Conservation (phyloP, 2,329 filamentous ascomycete species). For the Drechslera avenae region DNA sequence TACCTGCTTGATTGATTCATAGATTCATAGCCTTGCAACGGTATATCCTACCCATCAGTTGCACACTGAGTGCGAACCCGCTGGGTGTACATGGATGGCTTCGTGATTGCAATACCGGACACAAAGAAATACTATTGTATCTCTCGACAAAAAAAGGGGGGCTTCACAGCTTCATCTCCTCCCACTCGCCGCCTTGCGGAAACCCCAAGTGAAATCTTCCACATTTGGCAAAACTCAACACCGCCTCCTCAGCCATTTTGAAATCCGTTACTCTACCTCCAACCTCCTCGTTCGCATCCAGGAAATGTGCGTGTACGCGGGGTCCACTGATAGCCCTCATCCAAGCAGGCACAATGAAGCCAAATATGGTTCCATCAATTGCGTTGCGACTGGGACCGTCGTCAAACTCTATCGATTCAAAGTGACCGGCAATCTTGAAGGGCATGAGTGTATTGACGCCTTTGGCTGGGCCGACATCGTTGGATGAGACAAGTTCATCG, state of each 20-base stretch:
- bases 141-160: no score
- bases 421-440: constrained; percentile 46
- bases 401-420: constrained; percentile 41
- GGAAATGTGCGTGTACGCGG: constrained; percentile 47
- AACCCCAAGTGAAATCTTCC: constrained; percentile 52
- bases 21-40: no score
- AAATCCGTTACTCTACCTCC: constrained; percentile 49
- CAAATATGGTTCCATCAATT: constrained; percentile 49
- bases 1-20: no score
- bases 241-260: constrained; percentile 41
- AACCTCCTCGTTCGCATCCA: constrained; percentile 32
- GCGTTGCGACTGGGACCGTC: constrained; percentile 28
- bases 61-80: no score
- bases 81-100: no score
- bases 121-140: no score
- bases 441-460: constrained; percentile 49
- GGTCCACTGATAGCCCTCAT: constrained; percentile 50
- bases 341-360: constrained; percentile 49
- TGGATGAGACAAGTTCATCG: constrained; percentile 20
- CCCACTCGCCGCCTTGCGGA: constrained; percentile 50
- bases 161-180: constrained; percentile 34
- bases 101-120: no score
- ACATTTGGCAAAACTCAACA: constrained; percentile 48
- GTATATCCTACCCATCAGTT: no score
- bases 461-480: constrained; percentile 25